These are phyloP conservation scores for Pythium brassicae DNA, from an alignment of 352 stramenopile genomes.

Conservation along the genomic window DNA sequence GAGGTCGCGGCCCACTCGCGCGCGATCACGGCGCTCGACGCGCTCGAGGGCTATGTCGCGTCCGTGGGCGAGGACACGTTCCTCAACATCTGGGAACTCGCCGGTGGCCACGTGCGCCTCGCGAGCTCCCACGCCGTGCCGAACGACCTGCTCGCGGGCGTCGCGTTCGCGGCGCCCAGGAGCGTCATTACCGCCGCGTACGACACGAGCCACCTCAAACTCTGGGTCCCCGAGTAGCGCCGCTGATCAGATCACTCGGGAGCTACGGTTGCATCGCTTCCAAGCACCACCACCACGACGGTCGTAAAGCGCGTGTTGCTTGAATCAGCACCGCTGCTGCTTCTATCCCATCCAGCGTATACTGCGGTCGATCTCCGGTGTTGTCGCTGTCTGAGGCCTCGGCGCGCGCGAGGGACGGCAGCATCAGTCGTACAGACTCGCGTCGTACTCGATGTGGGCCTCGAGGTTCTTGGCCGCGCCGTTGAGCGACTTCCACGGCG, in stretches of 20 bases:
- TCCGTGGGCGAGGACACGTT: slow-evolving; percentile 77
- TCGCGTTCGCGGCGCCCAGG: slow-evolving; percentile 44
- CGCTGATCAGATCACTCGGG: neutral
- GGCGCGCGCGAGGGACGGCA: neutral
- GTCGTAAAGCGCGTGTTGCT: too few relatives aligned
- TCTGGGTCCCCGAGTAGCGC: slow-evolving; percentile 55
- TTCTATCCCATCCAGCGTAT: too few relatives aligned
- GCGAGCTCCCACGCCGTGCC: slow-evolving; percentile 53
- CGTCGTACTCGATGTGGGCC: slow-evolving; percentile 83
- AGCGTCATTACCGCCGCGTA: slow-evolving; percentile 56
- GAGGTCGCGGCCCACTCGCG: slow-evolving; percentile 70
- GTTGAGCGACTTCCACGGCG: slow-evolving; percentile 80
- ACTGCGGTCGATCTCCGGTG: too few relatives aligned
- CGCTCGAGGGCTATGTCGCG: slow-evolving; percentile 40
- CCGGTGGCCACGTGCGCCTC: slow-evolving; percentile 30
- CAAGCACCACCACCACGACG: too few relatives aligned
- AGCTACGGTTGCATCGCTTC: too few relatives aligned
- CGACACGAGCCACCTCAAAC: slow-evolving; percentile 65
- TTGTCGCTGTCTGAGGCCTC: too few relatives aligned
- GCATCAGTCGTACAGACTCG: slow-evolving; percentile 62
- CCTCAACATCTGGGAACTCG: slow-evolving; percentile 73
- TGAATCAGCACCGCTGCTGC: too few relatives aligned
- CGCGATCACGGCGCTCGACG: slow-evolving; percentile 59
- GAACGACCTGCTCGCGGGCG: slow-evolving; percentile 63
- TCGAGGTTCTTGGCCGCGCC: slow-evolving; percentile 77